These are phyloP conservation scores for Xylaria hypoxylon DNA, from an alignment of 2,329 filamentous ascomycete genomes.

Conservation along the genomic window DNA sequence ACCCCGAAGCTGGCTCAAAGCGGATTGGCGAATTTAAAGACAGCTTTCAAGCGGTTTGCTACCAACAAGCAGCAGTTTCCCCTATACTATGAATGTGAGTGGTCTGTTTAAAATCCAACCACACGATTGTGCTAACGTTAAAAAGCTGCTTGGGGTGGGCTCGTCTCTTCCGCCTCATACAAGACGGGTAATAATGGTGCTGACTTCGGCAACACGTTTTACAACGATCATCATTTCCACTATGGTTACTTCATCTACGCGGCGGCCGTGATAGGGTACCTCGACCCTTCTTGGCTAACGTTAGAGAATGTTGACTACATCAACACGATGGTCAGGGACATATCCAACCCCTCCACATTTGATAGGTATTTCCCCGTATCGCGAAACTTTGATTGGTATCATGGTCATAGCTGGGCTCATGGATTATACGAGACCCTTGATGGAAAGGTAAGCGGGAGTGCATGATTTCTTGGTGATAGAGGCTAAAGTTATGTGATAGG, in stretches of 20 bases:
- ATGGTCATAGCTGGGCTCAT: conserved; percentile 94
- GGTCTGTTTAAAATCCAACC: background rate
- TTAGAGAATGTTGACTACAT: conserved; percentile 80
- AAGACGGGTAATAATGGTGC: conserved; percentile 72
- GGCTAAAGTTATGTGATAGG: conserved; percentile 47
- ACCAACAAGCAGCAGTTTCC: conserved; percentile 75
- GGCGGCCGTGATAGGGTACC: conserved; percentile 82
- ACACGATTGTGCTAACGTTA: conserved; percentile 26
- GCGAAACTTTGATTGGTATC: conserved; percentile 91
- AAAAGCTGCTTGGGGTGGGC: conserved; percentile 77
- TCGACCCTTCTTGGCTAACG: conserved; percentile 80
- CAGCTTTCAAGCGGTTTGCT: conserved; percentile 73
- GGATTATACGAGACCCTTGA: conserved; percentile 77
- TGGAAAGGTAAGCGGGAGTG: conserved; percentile 67
- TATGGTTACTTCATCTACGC: conserved; percentile 92
- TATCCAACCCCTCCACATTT: conserved; percentile 76
- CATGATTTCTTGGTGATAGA: background rate
- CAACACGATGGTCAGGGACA: conserved; percentile 84
- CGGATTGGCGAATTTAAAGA: conserved; percentile 72
- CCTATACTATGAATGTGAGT: conserved; percentile 72
- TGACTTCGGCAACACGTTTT: conserved; percentile 92
- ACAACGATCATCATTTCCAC: conserved; percentile 81
- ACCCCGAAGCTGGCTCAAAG: conserved; percentile 67
- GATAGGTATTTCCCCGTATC: conserved; percentile 85
- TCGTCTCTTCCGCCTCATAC: conserved; percentile 82